A percentile compares a stretch with the other conserved stretches of the same genome.
Conservation (phyloP, 129 eudicot species). For the Centaurea solstitialis region DNA sequence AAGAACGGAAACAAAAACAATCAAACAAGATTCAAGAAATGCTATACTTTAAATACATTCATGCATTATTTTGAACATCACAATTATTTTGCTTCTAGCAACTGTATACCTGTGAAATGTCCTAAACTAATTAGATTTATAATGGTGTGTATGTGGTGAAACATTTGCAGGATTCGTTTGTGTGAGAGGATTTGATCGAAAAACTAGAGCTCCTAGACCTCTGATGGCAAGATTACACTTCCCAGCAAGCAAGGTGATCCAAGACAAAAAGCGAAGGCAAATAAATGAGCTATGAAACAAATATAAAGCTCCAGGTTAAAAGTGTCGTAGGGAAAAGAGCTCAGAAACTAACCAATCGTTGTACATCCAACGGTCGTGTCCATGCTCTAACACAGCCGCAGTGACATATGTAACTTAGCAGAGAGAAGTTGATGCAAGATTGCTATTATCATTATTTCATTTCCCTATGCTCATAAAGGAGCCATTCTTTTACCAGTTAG, state of each 20-base stretch:
- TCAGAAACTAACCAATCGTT: conserved; percentile 42
- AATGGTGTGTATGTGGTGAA: not conserved
- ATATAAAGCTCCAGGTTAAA: conserved; percentile 28
- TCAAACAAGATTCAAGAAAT: not conserved
- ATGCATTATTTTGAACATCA: not conserved
- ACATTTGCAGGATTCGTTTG: conserved; percentile 79
- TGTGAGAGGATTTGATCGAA: conserved; percentile 85
- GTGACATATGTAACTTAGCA: conserved; percentile 32
- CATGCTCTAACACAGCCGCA: conserved; percentile 25
- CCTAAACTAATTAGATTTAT: not conserved
- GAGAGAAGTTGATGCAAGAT: conserved; percentile 30
- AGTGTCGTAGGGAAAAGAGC: conserved; percentile 17
- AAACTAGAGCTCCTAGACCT: conserved; percentile 73
- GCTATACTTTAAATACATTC: not conserved
- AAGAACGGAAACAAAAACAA: not conserved
- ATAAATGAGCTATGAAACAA: conserved; percentile 23
- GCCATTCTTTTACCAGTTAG: conserved; percentile 45
- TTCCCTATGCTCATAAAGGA: conserved; percentile 41
- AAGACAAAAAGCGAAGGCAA: conserved; percentile 46
- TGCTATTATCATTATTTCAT: conserved; percentile 30
- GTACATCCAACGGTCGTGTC: conserved; percentile 30
- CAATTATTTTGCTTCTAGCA: not conserved
- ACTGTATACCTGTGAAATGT: not conserved
- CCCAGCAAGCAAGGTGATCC: conserved; percentile 65
- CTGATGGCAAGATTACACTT: conserved; percentile 80